phyloP scores from a whole-genome alignment of 441 rosid species.

The Pelargonium cotyledonis region DNA sequence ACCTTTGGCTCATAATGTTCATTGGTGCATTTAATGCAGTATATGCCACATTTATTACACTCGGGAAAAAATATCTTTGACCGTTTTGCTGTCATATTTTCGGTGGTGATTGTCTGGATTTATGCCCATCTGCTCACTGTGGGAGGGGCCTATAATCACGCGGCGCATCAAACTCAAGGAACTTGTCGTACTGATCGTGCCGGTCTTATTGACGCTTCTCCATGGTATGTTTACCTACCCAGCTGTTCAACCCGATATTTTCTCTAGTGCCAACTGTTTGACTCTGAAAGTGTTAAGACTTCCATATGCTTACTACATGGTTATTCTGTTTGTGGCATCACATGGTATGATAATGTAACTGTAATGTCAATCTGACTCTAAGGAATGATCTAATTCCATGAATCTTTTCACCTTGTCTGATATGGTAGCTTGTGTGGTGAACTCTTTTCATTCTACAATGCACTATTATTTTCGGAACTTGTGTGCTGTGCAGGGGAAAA shows the following conservation, averaged over 20 bases:
- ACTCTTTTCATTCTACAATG: not conserved
- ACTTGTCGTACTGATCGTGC: slow-evolving; percentile 90
- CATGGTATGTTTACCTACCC: slow-evolving; percentile 48
- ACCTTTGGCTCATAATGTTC: not conserved
- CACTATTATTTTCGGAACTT: not conserved
- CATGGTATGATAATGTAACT: not conserved
- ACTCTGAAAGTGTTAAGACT: not conserved
- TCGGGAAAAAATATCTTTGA: slow-evolving; percentile 48
- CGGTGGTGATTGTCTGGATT: slow-evolving; percentile 72
- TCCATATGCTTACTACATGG: not conserved
- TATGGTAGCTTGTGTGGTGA: not conserved
- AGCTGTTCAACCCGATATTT: not conserved
- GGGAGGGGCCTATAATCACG: slow-evolving; percentile 74
- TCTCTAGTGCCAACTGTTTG: not conserved
- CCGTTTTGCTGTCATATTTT: slow-evolving; percentile 74
- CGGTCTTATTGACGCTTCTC: slow-evolving; percentile 76
- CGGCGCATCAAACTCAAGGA: slow-evolving; percentile 53
- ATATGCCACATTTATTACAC: slow-evolving; percentile 64
- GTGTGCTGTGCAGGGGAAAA: too few relatives aligned
- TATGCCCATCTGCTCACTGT: slow-evolving; percentile 86
- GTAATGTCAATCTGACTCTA: not conserved
- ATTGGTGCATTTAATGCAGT: slow-evolving; percentile 40
- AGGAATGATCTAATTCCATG: too few relatives aligned
- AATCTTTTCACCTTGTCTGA: too few relatives aligned
- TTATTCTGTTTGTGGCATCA: not conserved